Evolutionary conservation across 768 basidiomycete species (phyloP).

Genomic region (Calocera cornea): DNA sequence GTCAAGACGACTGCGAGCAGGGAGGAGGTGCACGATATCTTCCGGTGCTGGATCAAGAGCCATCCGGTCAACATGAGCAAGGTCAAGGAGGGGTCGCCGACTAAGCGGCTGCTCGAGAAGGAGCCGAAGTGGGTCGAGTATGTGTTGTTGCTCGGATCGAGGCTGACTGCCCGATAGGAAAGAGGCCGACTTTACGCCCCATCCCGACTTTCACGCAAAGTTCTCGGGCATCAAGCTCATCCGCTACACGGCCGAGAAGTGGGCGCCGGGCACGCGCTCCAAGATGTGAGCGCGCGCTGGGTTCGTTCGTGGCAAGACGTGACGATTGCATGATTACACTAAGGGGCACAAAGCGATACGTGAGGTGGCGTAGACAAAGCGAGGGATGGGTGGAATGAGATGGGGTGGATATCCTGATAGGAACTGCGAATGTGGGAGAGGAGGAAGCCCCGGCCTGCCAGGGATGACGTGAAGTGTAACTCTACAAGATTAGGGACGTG

Average conservation of each 20-base stretch:
- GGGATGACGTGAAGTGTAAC: neutral
- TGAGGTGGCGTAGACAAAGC: neutral
- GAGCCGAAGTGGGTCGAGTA: slow-evolving; percentile 45
- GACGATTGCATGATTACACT: neutral
- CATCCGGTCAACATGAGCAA: slow-evolving; percentile 79
- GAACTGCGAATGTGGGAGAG: neutral
- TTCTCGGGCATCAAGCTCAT: slow-evolving; percentile 63
- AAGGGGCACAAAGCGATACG: neutral
- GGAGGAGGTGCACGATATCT: slow-evolving; percentile 62
- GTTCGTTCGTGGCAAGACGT: no score
- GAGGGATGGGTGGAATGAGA: neutral
- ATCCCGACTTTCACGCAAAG: slow-evolving; percentile 48
- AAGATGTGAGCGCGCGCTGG: neutral
- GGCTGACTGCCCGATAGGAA: slow-evolving; percentile 27
- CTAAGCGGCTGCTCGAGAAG: slow-evolving; percentile 51
- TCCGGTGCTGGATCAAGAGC: slow-evolving; percentile 67
- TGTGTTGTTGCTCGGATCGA: neutral
- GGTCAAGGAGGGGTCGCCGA: slow-evolving; percentile 59
- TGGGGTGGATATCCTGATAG: neutral
- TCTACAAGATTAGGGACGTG: neutral
- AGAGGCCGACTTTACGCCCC: slow-evolving; percentile 60
- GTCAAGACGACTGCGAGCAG: slow-evolving; percentile 77
- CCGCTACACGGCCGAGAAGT: slow-evolving; percentile 40
- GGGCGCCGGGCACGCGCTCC: neutral
- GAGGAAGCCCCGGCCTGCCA: neutral